A percentile compares a stretch with the other conserved stretches of the same genome.
phyloP scores from a whole-genome alignment of 306 rosid species.

The Prinsepia uniflora region DNA sequence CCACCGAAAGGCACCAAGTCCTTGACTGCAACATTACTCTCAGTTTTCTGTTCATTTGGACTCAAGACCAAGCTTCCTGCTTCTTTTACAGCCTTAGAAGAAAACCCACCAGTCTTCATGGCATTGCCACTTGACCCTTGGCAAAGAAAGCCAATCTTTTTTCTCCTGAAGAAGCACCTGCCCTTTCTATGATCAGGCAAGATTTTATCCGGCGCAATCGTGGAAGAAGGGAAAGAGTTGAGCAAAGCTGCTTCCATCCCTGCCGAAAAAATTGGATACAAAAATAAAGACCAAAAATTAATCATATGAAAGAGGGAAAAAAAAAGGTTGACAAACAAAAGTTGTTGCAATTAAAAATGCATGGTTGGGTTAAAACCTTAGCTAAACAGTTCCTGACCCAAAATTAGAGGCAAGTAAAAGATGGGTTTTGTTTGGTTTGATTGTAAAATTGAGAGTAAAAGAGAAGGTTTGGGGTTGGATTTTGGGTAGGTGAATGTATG shows the following conservation, averaged over 20 bases:
- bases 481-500: conserved; percentile 43
- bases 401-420: conserved; percentile 44
- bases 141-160: conserved; percentile 35
- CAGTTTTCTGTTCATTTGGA: conserved; percentile 41
- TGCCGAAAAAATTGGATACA: conserved; percentile 5
- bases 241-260: conserved; percentile 67
- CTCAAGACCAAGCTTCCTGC: conserved; percentile 68
- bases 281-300: not conserved
- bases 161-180: conserved; percentile 37
- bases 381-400: conserved; percentile 41
- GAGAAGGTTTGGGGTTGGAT: conserved; percentile 56
- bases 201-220: conserved; percentile 29
- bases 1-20: conserved; percentile 60
- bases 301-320: conserved; percentile 16
- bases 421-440: conserved; percentile 28
- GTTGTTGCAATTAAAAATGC: conserved; percentile 32
- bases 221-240: conserved; percentile 35
- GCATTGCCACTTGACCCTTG: conserved; percentile 53
- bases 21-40: conserved; percentile 44
- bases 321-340: conserved; percentile 18
- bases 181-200: conserved; percentile 24
- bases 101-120: conserved; percentile 41
- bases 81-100: conserved; percentile 49
- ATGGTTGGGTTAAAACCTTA: conserved; percentile 45
- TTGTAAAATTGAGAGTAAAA: conserved; percentile 9